These are phyloP conservation scores for Oryza meridionalis DNA, from an alignment of 176 grass and related monocot genomes.

Conservation along the genomic window DNA sequence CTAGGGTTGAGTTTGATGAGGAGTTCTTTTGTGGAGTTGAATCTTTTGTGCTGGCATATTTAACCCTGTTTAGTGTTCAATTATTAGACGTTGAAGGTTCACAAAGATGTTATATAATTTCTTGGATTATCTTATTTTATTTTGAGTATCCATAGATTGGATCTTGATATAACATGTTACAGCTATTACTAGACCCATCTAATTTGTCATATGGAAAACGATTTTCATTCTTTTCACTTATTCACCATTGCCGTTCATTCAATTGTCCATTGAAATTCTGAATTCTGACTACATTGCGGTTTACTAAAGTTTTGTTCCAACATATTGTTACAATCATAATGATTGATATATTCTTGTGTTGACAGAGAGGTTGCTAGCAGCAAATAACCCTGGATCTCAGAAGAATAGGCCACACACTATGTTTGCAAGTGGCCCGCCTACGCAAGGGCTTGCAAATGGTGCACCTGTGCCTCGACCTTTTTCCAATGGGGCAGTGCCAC, in stretches of 20 bases:
- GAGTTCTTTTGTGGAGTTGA: neutral
- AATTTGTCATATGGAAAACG: neutral
- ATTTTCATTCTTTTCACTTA: neutral
- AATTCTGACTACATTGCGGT: neutral
- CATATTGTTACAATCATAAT: neutral
- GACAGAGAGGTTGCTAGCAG: slow-evolving; percentile 68
- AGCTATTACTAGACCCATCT: neutral
- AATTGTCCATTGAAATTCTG: neutral
- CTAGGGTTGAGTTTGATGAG: neutral
- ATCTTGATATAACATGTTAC: slow-evolving; percentile 11
- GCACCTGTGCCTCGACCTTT: slow-evolving; percentile 63
- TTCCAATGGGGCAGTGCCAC: slow-evolving; percentile 59
- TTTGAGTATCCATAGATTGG: slow-evolving; percentile 6
- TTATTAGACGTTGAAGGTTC: neutral
- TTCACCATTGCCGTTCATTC: neutral
- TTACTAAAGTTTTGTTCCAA: slow-evolving; percentile 7
- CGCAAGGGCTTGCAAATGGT: slow-evolving; percentile 57
- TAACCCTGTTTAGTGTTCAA: neutral
- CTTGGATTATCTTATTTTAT: neutral
- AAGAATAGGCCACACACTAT: slow-evolving; percentile 86
- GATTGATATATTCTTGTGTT: slow-evolving; percentile 21
- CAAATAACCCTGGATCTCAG: slow-evolving; percentile 76
- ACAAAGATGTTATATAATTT: neutral
- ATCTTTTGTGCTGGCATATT: neutral
- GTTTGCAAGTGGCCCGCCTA: slow-evolving; percentile 87